phyloP scores from a whole-genome alignment of 441 rosid species.

The Jatropha podagrica region DNA sequence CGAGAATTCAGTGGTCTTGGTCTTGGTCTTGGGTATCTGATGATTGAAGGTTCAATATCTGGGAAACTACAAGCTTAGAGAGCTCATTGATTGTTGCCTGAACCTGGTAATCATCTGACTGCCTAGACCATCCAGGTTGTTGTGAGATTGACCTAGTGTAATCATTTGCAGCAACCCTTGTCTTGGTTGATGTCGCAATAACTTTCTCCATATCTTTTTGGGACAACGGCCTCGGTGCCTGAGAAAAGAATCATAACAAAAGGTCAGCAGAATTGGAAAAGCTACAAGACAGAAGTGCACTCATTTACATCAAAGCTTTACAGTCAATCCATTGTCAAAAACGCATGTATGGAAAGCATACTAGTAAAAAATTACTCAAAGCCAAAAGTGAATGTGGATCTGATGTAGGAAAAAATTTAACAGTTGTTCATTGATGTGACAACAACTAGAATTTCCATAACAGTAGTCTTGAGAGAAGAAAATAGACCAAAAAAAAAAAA shows the following conservation, averaged over 20 bases:
- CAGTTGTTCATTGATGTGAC: neutral
- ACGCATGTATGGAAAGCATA: neutral
- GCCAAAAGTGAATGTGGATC: neutral
- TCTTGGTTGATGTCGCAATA: constrained; percentile 62
- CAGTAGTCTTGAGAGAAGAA: no score
- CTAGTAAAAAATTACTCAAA: no score
- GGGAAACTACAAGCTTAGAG: constrained; percentile 76
- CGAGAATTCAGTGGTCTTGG: constrained; percentile 44
- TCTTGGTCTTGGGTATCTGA: constrained; percentile 28
- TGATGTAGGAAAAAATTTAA: neutral
- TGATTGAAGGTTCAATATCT: constrained; percentile 60
- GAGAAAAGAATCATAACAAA: constrained; percentile 6
- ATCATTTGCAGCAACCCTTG: constrained; percentile 74
- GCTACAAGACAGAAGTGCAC: neutral
- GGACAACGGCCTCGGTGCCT: constrained; percentile 73
- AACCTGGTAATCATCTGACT: constrained; percentile 62
- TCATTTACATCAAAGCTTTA: neutral
- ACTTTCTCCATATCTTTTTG: constrained; percentile 72
- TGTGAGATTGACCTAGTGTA: constrained; percentile 57
- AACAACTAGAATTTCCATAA: neutral
- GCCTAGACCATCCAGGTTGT: constrained; percentile 49
- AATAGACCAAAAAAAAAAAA: no score
- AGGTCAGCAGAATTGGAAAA: neutral
- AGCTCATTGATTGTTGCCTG: constrained; percentile 81
- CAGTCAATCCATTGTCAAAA: neutral